Percentiles rank a stretch among this genome's conserved stretches.
phyloP scores from a whole-genome alignment of 2,329 filamentous ascomycete species.

The Penicillium sp. region DNA sequence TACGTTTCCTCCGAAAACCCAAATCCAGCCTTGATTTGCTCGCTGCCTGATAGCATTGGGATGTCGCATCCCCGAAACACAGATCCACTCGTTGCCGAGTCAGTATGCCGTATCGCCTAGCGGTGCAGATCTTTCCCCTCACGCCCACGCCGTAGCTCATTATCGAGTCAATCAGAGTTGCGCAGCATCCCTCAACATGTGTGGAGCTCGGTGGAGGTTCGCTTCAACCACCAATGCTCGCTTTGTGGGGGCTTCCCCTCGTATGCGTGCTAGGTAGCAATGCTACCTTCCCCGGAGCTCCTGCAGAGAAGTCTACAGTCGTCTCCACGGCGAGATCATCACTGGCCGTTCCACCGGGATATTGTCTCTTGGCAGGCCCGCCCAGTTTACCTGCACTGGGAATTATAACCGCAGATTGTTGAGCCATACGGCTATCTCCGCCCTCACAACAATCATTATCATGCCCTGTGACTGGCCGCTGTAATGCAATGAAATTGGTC shows the following conservation, averaged over 20 bases:
- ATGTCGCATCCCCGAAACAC: background rate
- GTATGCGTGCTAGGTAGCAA: conserved; percentile 2
- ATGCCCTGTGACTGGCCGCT: background rate
- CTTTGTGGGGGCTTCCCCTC: conserved; percentile 3
- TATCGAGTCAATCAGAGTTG: conserved; percentile 2
- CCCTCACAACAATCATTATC: background rate
- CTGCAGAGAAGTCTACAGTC: conserved; percentile 11
- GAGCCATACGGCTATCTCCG: conserved; percentile 4
- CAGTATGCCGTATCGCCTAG: background rate
- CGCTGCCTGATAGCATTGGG: background rate
- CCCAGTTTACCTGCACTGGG: conserved; percentile 1
- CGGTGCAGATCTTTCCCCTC: conserved; percentile 16
- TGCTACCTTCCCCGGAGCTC: conserved; percentile 18
- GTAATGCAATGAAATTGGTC: background rate
- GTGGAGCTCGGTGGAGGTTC: conserved; percentile 1
- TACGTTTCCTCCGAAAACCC: background rate
- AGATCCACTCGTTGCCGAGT: background rate
- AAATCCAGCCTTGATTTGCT: background rate
- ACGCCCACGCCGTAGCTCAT: background rate
- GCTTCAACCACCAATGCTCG: conserved; percentile 1
- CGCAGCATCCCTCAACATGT: conserved; percentile 1
- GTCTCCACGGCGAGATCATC: conserved; percentile 2
- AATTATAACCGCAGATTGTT: conserved; percentile 7
- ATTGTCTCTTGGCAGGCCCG: conserved; percentile 4
- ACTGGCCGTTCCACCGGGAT: conserved; percentile 4